Percentiles rank a stretch among this genome's conserved stretches.
Evolutionary conservation across 31 red algal species (phyloP).

Genomic region (Bonnemaisonia californica): DNA sequence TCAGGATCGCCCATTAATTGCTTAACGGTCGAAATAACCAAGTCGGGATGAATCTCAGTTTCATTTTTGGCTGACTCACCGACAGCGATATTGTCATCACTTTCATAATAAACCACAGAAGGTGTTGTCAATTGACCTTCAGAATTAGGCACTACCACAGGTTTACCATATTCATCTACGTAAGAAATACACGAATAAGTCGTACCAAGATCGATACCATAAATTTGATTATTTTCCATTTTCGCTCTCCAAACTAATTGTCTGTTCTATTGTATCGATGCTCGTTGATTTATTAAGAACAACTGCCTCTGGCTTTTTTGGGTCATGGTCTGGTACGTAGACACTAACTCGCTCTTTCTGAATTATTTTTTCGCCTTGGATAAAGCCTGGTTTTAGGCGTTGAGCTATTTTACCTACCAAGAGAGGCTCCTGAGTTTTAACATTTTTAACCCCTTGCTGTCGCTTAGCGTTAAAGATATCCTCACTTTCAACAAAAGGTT

Average conservation of each 20-base stretch:
- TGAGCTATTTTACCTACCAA: too few relatives aligned
- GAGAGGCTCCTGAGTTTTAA: too few relatives aligned
- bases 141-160: constrained; percentile 93
- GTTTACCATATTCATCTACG: constrained; percentile 84
- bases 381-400: too few relatives aligned
- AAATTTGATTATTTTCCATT: constrained; percentile 65
- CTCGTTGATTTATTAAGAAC: not conserved
- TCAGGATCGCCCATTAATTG: constrained; percentile 90
- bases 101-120: constrained; percentile 78
- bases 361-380: too few relatives aligned
- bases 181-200: constrained; percentile 94
- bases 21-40: constrained; percentile 93
- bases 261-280: not conserved
- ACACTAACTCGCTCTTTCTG: too few relatives aligned
- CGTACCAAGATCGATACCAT: constrained; percentile 98
- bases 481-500: too few relatives aligned
- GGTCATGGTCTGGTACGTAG: too few relatives aligned
- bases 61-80: constrained; percentile 97
- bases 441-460: too few relatives aligned
- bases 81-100: constrained; percentile 72
- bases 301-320: too few relatives aligned
- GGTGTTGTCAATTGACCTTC: constrained; percentile 95
- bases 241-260: constrained; percentile 31
- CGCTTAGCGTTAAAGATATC: too few relatives aligned
- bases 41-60: constrained; percentile 83